These are phyloP conservation scores for Linnemannia schmuckeri DNA, from an alignment of 192 early-diverging fungal species.

Conservation along the genomic window DNA sequence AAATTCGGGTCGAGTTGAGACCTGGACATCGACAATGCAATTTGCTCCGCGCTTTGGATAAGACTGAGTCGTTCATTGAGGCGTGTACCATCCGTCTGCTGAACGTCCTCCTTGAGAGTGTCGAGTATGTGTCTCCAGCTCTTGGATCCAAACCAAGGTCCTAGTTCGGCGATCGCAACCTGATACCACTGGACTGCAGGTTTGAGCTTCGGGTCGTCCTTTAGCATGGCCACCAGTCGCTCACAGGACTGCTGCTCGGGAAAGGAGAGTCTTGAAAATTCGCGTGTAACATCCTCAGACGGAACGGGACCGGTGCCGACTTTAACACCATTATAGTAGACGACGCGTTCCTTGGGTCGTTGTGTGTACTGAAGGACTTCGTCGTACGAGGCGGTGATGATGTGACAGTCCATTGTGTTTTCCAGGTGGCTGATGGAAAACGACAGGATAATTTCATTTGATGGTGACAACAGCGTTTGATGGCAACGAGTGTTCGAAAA, in stretches of 20 bases:
- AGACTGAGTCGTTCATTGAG: conserved; percentile 34
- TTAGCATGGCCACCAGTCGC: not conserved
- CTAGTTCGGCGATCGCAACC: conserved; percentile 66
- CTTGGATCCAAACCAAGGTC: conserved; percentile 83
- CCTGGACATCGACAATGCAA: conserved; percentile 39
- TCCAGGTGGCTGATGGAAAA: conserved; percentile 60
- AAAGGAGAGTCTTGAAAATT: not conserved
- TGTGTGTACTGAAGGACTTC: conserved; percentile 25
- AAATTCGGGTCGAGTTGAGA: conserved; percentile 73
- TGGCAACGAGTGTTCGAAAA: not conserved
- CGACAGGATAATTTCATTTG: not conserved
- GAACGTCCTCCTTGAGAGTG: conserved; percentile 51
- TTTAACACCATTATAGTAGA: not conserved
- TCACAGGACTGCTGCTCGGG: not conserved
- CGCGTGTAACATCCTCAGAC: not conserved
- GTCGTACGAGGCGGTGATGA: conserved; percentile 70
- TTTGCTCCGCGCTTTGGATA: conserved; percentile 32
- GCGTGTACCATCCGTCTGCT: conserved; percentile 29
- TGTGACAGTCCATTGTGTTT: conserved; percentile 60
- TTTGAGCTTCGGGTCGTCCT: conserved; percentile 50
- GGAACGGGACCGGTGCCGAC: not conserved
- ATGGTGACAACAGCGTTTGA: not conserved
- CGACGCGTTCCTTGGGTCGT: not conserved
- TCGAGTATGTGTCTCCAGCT: conserved; percentile 72
- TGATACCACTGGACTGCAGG: conserved; percentile 56